Evolutionary conservation across 2,329 filamentous ascomycete genomes (phyloP).

Genomic region (Curvularia lunata): DNA sequence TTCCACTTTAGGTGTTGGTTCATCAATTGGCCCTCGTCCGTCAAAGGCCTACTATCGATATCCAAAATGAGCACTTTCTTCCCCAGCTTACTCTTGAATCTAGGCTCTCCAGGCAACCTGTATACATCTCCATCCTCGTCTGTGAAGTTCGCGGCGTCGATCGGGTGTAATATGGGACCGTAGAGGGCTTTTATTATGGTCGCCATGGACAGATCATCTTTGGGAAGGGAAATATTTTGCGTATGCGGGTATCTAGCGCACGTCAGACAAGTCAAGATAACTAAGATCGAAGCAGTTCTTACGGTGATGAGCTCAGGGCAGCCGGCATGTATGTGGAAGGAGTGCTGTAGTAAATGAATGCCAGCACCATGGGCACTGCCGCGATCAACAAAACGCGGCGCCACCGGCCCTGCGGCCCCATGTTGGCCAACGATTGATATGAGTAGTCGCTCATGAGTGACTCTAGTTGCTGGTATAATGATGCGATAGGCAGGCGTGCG

Average conservation of each 20-base stretch:
- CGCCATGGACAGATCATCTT: conserved; percentile 42
- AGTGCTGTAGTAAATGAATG: conserved; percentile 42
- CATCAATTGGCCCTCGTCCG: conserved; percentile 45
- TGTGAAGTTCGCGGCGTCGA: conserved; percentile 47
- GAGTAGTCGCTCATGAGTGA: conserved; percentile 34
- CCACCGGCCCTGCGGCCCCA: conserved; percentile 46
- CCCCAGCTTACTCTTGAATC: conserved; percentile 45
- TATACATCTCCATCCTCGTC: conserved; percentile 48
- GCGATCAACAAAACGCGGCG: conserved; percentile 43
- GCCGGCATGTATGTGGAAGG: conserved; percentile 32
- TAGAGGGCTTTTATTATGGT: conserved; percentile 49
- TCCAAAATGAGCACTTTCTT: conserved; percentile 49
- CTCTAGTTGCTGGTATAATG: background rate
- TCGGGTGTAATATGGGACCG: conserved; percentile 44
- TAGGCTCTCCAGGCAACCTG: conserved; percentile 38
- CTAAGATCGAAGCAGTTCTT: conserved; percentile 10
- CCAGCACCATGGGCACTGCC: conserved; percentile 38
- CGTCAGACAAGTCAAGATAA: conserved; percentile 6
- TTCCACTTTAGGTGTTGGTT: conserved; percentile 47
- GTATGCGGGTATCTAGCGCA: conserved; percentile 30
- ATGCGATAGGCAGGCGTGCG: background rate
- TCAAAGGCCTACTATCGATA: conserved; percentile 48
- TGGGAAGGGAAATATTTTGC: conserved; percentile 35
- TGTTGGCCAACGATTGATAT: conserved; percentile 40
- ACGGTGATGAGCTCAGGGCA: conserved; percentile 31